Evolutionary conservation across 2,329 filamentous ascomycete species (phyloP), one percentile per base, ranked within the genome.

Genomic region (Neonectria hederae): DNA sequence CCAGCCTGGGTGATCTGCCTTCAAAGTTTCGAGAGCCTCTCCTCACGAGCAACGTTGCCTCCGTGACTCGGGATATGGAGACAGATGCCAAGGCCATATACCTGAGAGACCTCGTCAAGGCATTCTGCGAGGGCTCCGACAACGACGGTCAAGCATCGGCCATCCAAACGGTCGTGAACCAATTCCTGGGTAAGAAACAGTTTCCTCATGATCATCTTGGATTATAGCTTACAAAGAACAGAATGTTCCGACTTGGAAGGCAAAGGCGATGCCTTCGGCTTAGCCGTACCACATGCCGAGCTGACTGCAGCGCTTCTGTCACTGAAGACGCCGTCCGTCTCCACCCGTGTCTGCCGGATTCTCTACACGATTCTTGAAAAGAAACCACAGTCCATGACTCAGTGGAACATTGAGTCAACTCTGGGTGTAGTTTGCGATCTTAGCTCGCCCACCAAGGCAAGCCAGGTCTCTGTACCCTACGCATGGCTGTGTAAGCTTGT

Each of bases 351-450:
- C 8, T 81, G 82, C 48, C 79, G 81, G 38, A 78, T 80, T 10
- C 74, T 85, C 13, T 75, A 78, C 26, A 75, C 79, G 2, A 77
- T 89, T 9, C 79, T 89, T 24, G 85, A 87, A 65, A 82, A 81
- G 67, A 82, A 82, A 46, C 79, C 83, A 0, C 79, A 79, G 19
- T 78, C 79, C 43, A 86, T 88, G 81, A 82, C 80, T 6, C 87
- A 89, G 69, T 87, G 86, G 82, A 88, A 87, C 66, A 80, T 88
- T 22, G 87, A 89, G 64, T 69, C 79, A 28, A 86, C 85, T 4
- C 75, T 89, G 42, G 81, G 79, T 69, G 81, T 79, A 5, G 79
- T 87, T 73, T 65, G 76, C 71, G 54, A 76, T 77, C 52, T 83
- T 69, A 74, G 65, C 49, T 66, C 72, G 68, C 75, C 19, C 26